Evolutionary conservation across 805 yeast species (phyloP).

Genomic region (Myxozyma udenii): DNA sequence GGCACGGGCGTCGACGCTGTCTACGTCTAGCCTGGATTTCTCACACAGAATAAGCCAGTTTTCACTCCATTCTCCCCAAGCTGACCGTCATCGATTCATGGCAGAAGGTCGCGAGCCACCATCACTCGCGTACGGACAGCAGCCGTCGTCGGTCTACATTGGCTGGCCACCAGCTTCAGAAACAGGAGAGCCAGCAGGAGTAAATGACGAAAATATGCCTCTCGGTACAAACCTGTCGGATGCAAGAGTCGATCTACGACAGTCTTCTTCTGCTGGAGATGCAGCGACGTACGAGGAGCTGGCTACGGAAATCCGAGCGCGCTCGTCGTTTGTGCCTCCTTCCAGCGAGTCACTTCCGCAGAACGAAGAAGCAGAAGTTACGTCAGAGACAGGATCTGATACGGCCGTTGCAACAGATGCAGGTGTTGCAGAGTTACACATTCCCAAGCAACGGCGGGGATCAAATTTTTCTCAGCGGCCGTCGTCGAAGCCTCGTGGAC

Average conservation of each 20-base stretch:
- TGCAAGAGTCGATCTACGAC: no score
- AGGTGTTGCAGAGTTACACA: not conserved
- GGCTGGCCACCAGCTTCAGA: not conserved
- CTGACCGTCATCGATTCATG: constrained; percentile 1
- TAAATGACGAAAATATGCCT: not conserved
- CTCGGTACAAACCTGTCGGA: not conserved
- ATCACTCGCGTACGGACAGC: constrained; percentile 5
- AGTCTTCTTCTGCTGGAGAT: not conserved
- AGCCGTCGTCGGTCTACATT: constrained; percentile 25
- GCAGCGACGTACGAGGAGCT: constrained; percentile 6
- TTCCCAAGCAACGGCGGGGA: constrained; percentile 15
- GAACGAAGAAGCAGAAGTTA: not conserved
- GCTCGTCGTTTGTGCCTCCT: not conserved
- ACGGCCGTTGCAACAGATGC: not conserved
- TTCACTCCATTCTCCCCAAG: constrained; percentile 9
- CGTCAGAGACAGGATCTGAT: not conserved
- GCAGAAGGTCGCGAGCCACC: constrained; percentile 5
- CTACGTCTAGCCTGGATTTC: not conserved
- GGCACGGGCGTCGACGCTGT: constrained; percentile 2
- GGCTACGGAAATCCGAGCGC: constrained; percentile 3
- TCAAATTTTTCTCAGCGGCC: constrained; percentile 8
- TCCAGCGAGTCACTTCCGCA: not conserved
- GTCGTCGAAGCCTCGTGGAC: constrained; percentile 18
- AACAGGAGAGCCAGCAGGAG: not conserved
- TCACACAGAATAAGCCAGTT: constrained; percentile 4